Base-by-base conservation (phyloP, 2,329 filamentous ascomycete species). In the Exophiala lecanii-corni region DNA sequence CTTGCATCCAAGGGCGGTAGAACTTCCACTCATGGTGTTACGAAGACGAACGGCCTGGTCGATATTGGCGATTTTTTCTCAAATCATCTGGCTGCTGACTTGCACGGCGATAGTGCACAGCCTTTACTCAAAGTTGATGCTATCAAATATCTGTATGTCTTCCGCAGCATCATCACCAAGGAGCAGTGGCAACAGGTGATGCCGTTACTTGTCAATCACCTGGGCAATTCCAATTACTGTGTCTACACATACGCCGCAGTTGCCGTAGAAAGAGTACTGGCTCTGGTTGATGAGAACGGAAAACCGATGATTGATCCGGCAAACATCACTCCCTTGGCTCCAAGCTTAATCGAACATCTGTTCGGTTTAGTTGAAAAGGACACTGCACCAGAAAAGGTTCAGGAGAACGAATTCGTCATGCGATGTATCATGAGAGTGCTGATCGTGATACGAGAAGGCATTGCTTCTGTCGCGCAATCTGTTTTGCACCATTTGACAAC, bases 371-470 rank as follows among this genome's bases (percentile, higher is more conserved):
- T 98, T 53, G 86, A 94, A 61, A 87, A 85, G 61, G 84, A 95
- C 56, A 74, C 76, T 3, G 83, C 85, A 9, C 84, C 94, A 1
- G 81, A 91, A 53, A 98, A 97, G 73, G 81, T 98, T 49, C 92
- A 98, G 61, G 92, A 98, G 67, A 98, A 98, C 61, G 92, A 98
- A 62, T 98, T 97, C 64, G 66, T 98, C 59, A 97, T 98, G 89
- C 86, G 89, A 57, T 98, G 92, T 59, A 88, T 96, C 43, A 98
- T 98, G 92, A 81, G 92, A 57, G 91, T 98, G 9, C 73, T 98
- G 48, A 89, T 98, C 53, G 89, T 97, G 51, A 85, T 97, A 64
- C 86, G 84, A 61, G 89, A 95, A 36, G 85, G 81, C 19, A 79
- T 91, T 10, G 67, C 82, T 2, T 75, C 81, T 1, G 81, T 92